These are phyloP conservation scores for Rhodocollybia butyracea DNA, from an alignment of 768 basidiomycete species.

Conservation along the genomic window DNA sequence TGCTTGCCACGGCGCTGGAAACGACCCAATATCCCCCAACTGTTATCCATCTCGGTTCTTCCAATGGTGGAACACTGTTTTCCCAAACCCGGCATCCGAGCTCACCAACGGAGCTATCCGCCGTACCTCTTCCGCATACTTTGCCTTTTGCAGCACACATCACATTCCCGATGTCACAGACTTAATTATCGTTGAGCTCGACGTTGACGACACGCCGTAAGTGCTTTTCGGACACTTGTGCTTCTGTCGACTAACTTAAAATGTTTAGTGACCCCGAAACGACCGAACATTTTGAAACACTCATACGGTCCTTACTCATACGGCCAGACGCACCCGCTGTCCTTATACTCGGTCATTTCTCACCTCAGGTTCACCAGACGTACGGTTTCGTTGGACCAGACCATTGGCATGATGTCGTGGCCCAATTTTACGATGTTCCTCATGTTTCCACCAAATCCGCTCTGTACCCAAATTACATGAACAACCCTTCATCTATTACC, in stretches of 20 bases:
- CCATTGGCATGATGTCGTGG: conserved; percentile 83
- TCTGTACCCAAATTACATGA: conserved; percentile 80
- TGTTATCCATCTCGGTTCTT: conserved; percentile 97
- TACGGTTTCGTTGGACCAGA: conserved; percentile 90
- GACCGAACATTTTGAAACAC: conserved; percentile 86
- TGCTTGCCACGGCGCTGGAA: conserved; percentile 90
- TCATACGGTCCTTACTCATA: conserved; percentile 87
- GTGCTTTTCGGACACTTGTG: conserved; percentile 26
- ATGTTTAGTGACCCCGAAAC: conserved; percentile 59
- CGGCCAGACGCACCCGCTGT: conserved; percentile 91
- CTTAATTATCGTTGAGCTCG: conserved; percentile 93
- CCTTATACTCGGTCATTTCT: conserved; percentile 93
- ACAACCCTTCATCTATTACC: conserved; percentile 56
- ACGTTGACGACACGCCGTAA: conserved; percentile 84
- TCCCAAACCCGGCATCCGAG: conserved; percentile 96
- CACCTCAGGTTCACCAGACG: conserved; percentile 73
- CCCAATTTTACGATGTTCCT: conserved; percentile 97
- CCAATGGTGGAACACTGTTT: conserved; percentile 96
- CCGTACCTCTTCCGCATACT: conserved; percentile 90
- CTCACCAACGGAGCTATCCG: conserved; percentile 97
- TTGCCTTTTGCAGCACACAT: conserved; percentile 89
- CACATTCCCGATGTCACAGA: conserved; percentile 94
- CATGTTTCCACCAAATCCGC: conserved; percentile 86
- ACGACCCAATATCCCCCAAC: conserved; percentile 76
- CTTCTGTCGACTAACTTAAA: conserved; percentile 6